Conservation (phyloP, 176 grass and related monocot genomes). For the Aegilops umbellulata region DNA sequence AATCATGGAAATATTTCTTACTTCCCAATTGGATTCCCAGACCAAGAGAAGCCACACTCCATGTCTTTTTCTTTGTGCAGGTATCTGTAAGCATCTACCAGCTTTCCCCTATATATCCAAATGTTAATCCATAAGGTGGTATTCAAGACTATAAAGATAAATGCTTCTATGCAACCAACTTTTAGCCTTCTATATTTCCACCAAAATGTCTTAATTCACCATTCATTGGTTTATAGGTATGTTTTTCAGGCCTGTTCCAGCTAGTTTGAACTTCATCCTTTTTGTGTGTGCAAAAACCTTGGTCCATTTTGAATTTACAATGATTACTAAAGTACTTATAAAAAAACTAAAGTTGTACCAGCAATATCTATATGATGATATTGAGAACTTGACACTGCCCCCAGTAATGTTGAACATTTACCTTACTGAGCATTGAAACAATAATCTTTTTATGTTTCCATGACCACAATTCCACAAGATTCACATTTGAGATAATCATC, state of each 20-base stretch:
- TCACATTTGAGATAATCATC: conserved; percentile 6
- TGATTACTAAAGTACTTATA: background rate
- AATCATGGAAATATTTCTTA: conserved; percentile 43
- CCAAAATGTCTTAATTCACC: background rate
- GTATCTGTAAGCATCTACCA: conserved; percentile 89
- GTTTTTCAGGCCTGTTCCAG: background rate
- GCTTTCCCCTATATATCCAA: conserved; percentile 71
- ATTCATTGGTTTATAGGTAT: conserved; percentile 1
- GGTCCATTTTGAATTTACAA: background rate
- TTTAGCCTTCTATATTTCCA: background rate
- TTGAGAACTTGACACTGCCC: background rate
- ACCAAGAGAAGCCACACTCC: conserved; percentile 86
- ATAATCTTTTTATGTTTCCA: background rate
- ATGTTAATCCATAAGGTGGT: conserved; percentile 20
- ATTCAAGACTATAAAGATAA: conserved; percentile 20
- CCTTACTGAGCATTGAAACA: background rate
- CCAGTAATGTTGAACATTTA: background rate
- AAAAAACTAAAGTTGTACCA: background rate
- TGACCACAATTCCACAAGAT: background rate
- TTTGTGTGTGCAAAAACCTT: background rate
- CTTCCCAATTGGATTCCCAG: conserved; percentile 93
- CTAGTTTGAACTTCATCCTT: background rate
- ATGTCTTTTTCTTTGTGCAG: conserved; percentile 91
- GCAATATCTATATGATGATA: background rate
- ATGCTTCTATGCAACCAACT: conserved; percentile 2